Evolutionary conservation across 2,329 filamentous ascomycete genomes (phyloP), one percentile per base, ranked within the genome.

Genomic region (Metarhizium robertsii): DNA sequence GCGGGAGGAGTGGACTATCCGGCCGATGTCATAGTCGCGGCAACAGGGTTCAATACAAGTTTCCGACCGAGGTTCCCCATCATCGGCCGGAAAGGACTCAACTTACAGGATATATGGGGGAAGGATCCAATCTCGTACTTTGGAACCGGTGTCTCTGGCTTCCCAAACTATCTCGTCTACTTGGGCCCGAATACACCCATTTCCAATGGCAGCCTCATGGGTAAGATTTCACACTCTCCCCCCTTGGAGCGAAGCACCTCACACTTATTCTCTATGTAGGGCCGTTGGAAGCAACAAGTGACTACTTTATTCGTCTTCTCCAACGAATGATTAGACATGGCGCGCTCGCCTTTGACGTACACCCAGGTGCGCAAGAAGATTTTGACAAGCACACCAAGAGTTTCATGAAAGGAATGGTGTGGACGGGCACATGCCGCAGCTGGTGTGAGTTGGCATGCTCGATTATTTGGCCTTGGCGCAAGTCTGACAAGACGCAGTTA

Each of bases 371-470:
- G 2, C 71, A 79, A 13, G 61, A 61, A 1, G 77, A 79, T 54
- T 80, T 80, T 61, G 69, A 75, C 54, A 64, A 62, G 0, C 70
- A 73, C 60, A 72, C 71, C 13, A 69, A 76, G 57, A 52, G 61
- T 0, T 73, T 72, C 58, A 73, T 78, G 68, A 60, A 69, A 56
- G 63, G 64, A 16, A 73, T 73, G 8, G 74, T 76, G 1, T 77
- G 72, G 70, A 64, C 71, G 8, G 73, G 72, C 45, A 64, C 67
- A 0, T 77, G 75, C 55, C 67, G 71, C 29, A 72, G 67, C 25
- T 75, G 73, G 73, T 76, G 73, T 61, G 75, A 74, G 65, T 66
- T 65, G 20, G 6, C 20, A 14, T 6, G 6, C 34, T 13, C 16
- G 3, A 8, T 53, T 29, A 30, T 47, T 47, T 45, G 11, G 52